Percentiles rank a stretch among this genome's conserved stretches.
Conservation (phyloP, 106 monocot genomes). For the Triglochin maritima region DNA sequence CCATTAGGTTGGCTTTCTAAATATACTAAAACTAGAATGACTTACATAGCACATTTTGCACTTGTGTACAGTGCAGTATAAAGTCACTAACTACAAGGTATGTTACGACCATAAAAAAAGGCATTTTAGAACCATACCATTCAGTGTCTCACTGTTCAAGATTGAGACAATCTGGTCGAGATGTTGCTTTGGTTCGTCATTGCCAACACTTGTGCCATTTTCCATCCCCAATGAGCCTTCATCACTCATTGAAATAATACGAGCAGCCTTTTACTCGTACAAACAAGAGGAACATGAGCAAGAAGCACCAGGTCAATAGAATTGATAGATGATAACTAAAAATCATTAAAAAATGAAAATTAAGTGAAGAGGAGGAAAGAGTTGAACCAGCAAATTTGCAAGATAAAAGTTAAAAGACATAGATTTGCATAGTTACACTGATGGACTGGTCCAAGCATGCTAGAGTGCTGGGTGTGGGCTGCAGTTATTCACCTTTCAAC, state of each 20-base stretch:
- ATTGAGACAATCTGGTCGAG: conserved; percentile 33
- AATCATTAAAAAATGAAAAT: no score
- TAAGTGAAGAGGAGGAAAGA: no score
- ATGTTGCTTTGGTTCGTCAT: conserved; percentile 12
- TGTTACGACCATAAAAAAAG: no score
- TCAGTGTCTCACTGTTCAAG: conserved; percentile 26
- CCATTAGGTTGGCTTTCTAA: no score
- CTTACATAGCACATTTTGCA: neutral
- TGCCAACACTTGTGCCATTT: neutral
- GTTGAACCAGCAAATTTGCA: no score
- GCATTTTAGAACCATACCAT: conserved; percentile 32
- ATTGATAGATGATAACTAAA: no score
- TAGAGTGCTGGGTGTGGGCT: no score
- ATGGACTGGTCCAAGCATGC: no score
- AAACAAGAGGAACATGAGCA: neutral
- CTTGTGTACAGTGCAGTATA: neutral
- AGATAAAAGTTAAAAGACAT: no score
- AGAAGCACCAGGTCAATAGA: neutral
- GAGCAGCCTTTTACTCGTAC: neutral
- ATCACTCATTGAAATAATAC: neutral
- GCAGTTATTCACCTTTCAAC: no score
- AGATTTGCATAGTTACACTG: no score
- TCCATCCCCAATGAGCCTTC: neutral
- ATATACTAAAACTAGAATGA: neutral
- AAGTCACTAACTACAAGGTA: neutral